A percentile compares a stretch with the other conserved stretches of the same genome.
Conservation (phyloP, 2,329 filamentous ascomycete species). For the Exophiala oligosperma region DNA sequence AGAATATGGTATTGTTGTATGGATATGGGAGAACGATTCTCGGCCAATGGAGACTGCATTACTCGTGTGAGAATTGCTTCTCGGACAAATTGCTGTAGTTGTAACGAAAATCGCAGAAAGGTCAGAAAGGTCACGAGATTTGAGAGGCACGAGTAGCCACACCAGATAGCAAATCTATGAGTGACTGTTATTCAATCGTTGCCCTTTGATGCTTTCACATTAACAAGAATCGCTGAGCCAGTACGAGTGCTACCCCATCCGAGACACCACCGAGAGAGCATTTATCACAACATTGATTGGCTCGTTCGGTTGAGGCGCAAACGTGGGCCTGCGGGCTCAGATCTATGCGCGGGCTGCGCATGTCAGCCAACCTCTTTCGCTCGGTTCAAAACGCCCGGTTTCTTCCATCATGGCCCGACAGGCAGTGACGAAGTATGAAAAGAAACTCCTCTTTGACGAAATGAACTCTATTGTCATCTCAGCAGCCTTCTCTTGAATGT, state of each 20-base stretch:
- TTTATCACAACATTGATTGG: too few relatives aligned
- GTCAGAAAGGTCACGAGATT: background rate
- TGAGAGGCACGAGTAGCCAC: background rate
- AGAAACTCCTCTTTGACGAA: conserved; percentile 35
- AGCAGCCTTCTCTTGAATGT: background rate
- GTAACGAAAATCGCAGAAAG: background rate
- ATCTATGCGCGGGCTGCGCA: background rate
- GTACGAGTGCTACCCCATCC: too few relatives aligned
- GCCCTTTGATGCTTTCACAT: too few relatives aligned
- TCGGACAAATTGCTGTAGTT: background rate
- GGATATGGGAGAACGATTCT: too few relatives aligned
- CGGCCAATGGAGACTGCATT: too few relatives aligned
- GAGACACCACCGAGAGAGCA: too few relatives aligned
- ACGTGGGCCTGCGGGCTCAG: too few relatives aligned
- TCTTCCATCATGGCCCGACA: conserved; percentile 3
- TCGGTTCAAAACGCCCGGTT: conserved; percentile 17
- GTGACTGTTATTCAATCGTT: too few relatives aligned
- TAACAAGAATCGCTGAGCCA: too few relatives aligned
- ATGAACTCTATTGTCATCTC: conserved; percentile 36
- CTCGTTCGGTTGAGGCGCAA: too few relatives aligned
- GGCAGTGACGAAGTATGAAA: conserved; percentile 34
- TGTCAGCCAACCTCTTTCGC: background rate
- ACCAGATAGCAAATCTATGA: background rate
- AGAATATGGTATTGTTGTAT: too few relatives aligned
- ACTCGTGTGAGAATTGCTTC: background rate